These are phyloP conservation scores for Aspergillus sp. DNA, from an alignment of 2,329 filamentous ascomycete genomes.

Conservation along the genomic window DNA sequence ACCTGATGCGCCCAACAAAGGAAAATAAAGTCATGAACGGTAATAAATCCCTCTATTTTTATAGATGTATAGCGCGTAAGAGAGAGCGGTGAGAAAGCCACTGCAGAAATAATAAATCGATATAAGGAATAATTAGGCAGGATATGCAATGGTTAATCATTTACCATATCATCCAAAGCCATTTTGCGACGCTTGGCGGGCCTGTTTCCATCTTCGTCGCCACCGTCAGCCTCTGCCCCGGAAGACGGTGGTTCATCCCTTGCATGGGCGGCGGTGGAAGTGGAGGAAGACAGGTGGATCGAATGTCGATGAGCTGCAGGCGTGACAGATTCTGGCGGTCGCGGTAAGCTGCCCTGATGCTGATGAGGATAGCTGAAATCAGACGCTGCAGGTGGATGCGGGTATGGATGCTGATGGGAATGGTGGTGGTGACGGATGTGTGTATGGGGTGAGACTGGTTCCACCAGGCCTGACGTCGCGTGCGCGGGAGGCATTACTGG, in stretches of 20 bases:
- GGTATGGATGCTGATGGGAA: not conserved
- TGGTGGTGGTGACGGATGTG: conserved; percentile 18
- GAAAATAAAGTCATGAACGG: no score
- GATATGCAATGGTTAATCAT: conserved; percentile 16
- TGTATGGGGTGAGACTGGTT: conserved; percentile 20
- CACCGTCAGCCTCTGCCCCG: conserved; percentile 11
- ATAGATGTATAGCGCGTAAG: no score
- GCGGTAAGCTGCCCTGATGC: conserved; percentile 6
- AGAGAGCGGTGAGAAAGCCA: no score
- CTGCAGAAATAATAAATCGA: no score
- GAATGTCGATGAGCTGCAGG: conserved; percentile 10
- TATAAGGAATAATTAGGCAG: no score
- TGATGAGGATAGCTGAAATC: conserved; percentile 17
- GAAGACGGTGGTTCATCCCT: conserved; percentile 10
- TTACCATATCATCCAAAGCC: conserved; percentile 35
- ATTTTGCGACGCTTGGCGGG: conserved; percentile 32
- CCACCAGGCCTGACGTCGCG: conserved; percentile 15
- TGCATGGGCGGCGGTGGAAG: not conserved
- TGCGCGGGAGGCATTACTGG: not conserved
- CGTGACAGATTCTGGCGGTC: conserved; percentile 14
- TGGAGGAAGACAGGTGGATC: conserved; percentile 10
- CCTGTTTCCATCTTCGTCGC: conserved; percentile 10
- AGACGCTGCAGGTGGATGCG: conserved; percentile 7
- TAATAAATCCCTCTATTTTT: no score
- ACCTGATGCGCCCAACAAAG: no score